Evolutionary conservation across 192 early-diverging fungal genomes (phyloP).

Genomic region (Chytriomyces confervae): DNA sequence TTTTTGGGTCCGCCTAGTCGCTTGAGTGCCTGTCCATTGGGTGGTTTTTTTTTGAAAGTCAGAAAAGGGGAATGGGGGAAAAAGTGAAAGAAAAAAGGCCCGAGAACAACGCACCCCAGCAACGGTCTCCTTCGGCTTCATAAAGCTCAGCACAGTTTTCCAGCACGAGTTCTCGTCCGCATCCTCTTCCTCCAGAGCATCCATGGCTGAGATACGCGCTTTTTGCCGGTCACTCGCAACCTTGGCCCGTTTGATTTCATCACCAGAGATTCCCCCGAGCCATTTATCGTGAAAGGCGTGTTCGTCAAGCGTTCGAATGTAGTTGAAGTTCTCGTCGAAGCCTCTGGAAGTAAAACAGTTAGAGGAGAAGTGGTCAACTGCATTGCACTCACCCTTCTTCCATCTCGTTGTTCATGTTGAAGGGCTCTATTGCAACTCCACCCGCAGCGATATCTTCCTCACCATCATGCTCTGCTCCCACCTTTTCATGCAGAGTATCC

Average conservation of each 20-base stretch:
- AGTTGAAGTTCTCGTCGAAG: slow-evolving; percentile 60
- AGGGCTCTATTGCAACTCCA: slow-evolving; percentile 55
- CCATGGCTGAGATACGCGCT: slow-evolving; percentile 32
- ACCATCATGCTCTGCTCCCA: slow-evolving; percentile 30
- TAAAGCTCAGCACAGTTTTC: slow-evolving; percentile 31
- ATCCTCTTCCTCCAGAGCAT: slow-evolving; percentile 24
- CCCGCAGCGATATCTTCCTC: slow-evolving; percentile 33
- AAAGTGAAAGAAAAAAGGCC: not conserved
- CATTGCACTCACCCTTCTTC: slow-evolving; percentile 51
- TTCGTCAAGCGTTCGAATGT: slow-evolving; percentile 59
- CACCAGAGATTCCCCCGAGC: slow-evolving; percentile 56
- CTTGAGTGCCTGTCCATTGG: slow-evolving; percentile 42
- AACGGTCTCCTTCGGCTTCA: slow-evolving; percentile 38
- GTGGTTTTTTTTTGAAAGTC: not conserved
- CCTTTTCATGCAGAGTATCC: slow-evolving; percentile 34
- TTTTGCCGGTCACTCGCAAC: slow-evolving; percentile 36
- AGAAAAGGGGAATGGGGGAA: not conserved
- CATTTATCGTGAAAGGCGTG: slow-evolving; percentile 59
- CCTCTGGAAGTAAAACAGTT: slow-evolving; percentile 25
- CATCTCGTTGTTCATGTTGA: slow-evolving; percentile 66
- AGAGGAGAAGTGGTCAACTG: slow-evolving; percentile 10
- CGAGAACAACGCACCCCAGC: slow-evolving; percentile 18
- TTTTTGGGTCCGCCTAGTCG: slow-evolving; percentile 42
- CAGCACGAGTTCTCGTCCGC: slow-evolving; percentile 22
- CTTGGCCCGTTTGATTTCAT: slow-evolving; percentile 54